Base-by-base conservation (phyloP, 1,284 basidiomycete species). In the Amylostereum areolatum region DNA sequence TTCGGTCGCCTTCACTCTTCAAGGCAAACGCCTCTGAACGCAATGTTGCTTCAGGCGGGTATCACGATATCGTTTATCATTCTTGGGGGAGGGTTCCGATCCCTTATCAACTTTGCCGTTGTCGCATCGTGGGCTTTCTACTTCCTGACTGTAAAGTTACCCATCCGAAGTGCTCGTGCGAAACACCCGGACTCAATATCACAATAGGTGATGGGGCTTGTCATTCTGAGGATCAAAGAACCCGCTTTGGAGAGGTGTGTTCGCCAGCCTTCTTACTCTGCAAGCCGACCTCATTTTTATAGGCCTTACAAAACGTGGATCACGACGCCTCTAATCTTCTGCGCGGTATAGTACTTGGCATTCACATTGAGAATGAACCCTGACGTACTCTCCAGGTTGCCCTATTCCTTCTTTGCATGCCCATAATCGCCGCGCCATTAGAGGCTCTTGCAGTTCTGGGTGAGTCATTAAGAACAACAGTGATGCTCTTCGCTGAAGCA, bases 281-380 rank as follows among this genome's bases (percentile, higher is more conserved):
- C 25, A 33, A 28, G 18, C 46, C 40, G 8, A 41, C 35, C 47
- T 42, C 41, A 18, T 33, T 39, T 43, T 33, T 55, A 18, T 55
- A 89, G 93, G 54, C 94, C 94, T 0, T 97, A 97, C 65, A 88
- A 83, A 61, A 90, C 93, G 1, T 97, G 85, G 84, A 84, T 98
- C 32, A 77, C 81, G 18, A 98, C 95, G 0, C 96, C 96, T 0
- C 73, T 99, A 30, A 81, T 79, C 4, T 99, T 99, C 67, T 96
- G 94, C 57, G 84, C 80, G 5, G 92, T 93, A 60, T 18, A 61
- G 85, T 70, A 11, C 11, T 27, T 37, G 27, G 30, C 33, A 4
- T 32, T 28, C 43, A 45, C 35, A 39, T 25, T 29, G 18, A 12
- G 18, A 24, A 28, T 45, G 7, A 29, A 11, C 10, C 43, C 32